Conservation (phyloP, 2,329 filamentous ascomycete genomes). For the Claviceps citrina region DNA sequence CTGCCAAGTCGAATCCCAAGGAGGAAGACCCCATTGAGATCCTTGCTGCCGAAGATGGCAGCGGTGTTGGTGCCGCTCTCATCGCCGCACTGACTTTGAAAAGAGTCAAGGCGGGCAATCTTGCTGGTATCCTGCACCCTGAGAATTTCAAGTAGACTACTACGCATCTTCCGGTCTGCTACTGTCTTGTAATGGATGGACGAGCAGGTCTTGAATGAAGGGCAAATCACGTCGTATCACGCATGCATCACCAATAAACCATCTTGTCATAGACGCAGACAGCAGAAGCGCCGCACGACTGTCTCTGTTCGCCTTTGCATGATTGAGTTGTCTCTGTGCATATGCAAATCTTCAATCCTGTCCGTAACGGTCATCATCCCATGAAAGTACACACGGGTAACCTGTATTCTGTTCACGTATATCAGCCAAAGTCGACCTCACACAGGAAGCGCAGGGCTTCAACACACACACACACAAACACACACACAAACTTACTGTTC, state of each 20-base stretch:
- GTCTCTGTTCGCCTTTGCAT: neutral
- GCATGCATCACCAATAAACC: neutral
- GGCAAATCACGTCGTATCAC: neutral
- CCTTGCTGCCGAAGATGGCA: constrained; percentile 82
- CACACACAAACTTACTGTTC: constrained; percentile 33
- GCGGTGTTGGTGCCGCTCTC: constrained; percentile 87
- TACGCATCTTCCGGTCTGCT: neutral
- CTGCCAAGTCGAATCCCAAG: constrained; percentile 47
- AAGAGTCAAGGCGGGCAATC: constrained; percentile 46
- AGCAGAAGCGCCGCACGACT: neutral
- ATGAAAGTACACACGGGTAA: constrained; percentile 63
- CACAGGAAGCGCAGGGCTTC: neutral
- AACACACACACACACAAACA: neutral
- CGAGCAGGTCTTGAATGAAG: neutral
- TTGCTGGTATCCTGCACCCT: constrained; percentile 48
- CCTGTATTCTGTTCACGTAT: constrained; percentile 40
- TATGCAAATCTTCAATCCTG: neutral
- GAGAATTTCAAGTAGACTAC: constrained; percentile 38
- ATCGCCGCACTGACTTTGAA: constrained; percentile 65
- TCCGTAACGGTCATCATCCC: constrained; percentile 29
- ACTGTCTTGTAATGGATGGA: neutral
- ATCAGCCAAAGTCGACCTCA: neutral
- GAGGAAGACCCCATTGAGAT: constrained; percentile 81
- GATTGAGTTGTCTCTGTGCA: neutral
- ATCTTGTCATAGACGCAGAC: neutral